Percentiles rank a stretch among this genome's conserved stretches.
These are phyloP conservation scores for Citrus glauca DNA, from an alignment of 345 rosid species.

Conservation along the genomic window DNA sequence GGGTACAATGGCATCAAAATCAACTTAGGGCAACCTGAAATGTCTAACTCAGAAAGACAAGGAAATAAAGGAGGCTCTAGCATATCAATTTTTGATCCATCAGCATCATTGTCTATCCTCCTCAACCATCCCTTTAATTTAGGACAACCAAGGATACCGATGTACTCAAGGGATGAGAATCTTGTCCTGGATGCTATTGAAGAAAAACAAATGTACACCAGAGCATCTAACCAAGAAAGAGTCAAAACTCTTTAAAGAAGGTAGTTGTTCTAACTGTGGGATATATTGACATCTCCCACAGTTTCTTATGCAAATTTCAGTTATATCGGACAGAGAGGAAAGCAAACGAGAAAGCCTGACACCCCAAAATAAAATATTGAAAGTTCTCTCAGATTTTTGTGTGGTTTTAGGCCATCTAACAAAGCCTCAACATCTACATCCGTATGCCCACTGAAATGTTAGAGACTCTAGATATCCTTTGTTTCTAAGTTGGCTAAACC, in stretches of 20 bases:
- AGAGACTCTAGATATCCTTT: slow-evolving; percentile 3
- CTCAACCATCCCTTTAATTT: slow-evolving; percentile 11
- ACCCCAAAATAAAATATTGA: background rate
- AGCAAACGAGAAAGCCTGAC: background rate
- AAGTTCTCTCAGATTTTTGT: background rate
- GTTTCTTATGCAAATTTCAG: background rate
- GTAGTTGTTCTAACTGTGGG: background rate
- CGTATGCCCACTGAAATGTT: background rate
- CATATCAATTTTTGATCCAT: background rate
- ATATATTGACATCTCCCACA: background rate
- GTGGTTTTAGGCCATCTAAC: background rate
- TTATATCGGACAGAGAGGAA: background rate
- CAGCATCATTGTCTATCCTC: background rate
- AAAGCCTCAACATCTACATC: background rate
- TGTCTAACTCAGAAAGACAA: too few relatives aligned
- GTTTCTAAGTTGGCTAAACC: slow-evolving; percentile 7
- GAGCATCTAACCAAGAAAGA: accelerated
- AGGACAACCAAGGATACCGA: background rate
- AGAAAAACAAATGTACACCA: background rate
- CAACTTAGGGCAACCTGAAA: too few relatives aligned
- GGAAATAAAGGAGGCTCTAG: background rate
- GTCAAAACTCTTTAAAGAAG: background rate
- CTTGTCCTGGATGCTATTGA: background rate
- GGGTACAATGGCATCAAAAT: too few relatives aligned
- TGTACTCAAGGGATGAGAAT: slow-evolving; percentile 3